phyloP scores from a whole-genome alignment of 2,329 filamentous ascomycete genomes.

The Pyricularia sp. region DNA sequence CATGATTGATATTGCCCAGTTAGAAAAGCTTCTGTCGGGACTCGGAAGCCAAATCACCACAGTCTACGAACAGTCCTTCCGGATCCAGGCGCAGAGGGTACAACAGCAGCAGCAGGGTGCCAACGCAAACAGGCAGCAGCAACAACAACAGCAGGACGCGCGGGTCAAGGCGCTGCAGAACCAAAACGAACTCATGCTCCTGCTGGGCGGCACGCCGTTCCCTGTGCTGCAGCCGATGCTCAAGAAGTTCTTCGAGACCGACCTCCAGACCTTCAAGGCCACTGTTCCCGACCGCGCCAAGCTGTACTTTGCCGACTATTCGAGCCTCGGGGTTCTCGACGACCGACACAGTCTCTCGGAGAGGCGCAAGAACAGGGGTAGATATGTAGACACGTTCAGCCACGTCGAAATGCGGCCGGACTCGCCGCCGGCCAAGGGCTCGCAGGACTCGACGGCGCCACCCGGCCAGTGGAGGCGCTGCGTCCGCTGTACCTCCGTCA shows the following conservation, averaged over 20 bases:
- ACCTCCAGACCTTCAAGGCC: constrained; percentile 47
- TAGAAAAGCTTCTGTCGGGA: constrained; percentile 49
- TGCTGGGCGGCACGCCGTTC: constrained; percentile 38
- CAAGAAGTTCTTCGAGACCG: constrained; percentile 53
- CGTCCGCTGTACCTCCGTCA: constrained; percentile 54
- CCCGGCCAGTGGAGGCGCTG: constrained; percentile 34
- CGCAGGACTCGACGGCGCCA: constrained; percentile 2
- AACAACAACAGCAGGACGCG: constrained; percentile 27
- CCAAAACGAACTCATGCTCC: constrained; percentile 41
- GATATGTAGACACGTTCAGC: constrained; percentile 48
- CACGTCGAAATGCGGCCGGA: constrained; percentile 36
- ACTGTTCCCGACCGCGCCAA: constrained; percentile 57
- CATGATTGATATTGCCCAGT: constrained; percentile 49
- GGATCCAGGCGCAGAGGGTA: constrained; percentile 35
- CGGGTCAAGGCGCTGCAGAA: constrained; percentile 35
- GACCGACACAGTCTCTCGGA: constrained; percentile 37
- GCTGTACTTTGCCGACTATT: constrained; percentile 64
- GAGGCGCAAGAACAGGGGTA: constrained; percentile 21
- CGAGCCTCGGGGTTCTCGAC: constrained; percentile 56
- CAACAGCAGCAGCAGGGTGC: constrained; percentile 17
- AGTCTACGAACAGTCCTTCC: constrained; percentile 36
- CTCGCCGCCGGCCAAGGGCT: not conserved
- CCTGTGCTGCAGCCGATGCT: constrained; percentile 45
- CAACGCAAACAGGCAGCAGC: constrained; percentile 22
- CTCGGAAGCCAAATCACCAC: constrained; percentile 40